A percentile compares a stretch with the other conserved stretches of the same genome.
These are phyloP conservation scores for Pichia gijzeniarum DNA, from an alignment of 805 yeast species.

Conservation along the genomic window DNA sequence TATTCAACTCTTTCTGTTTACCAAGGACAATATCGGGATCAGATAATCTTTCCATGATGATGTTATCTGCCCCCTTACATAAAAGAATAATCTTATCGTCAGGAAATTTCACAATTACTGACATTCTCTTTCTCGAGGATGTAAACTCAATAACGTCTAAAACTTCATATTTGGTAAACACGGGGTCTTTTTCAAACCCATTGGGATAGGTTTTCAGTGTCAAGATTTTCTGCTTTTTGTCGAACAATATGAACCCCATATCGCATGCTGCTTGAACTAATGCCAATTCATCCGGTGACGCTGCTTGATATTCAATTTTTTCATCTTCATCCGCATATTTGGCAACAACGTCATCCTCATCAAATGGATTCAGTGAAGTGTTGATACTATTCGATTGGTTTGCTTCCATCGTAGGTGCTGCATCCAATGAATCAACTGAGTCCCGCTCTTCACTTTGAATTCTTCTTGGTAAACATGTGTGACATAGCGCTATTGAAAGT, in stretches of 20 bases:
- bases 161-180: slow-evolving; percentile 62
- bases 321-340: slow-evolving; percentile 30
- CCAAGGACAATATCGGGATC: slow-evolving; percentile 50
- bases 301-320: slow-evolving; percentile 75
- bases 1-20: slow-evolving; percentile 60
- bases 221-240: slow-evolving; percentile 53
- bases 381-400: background rate
- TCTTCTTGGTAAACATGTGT: slow-evolving; percentile 73
- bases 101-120: slow-evolving; percentile 74
- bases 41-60: slow-evolving; percentile 69
- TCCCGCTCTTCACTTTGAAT: slow-evolving; percentile 16
- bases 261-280: slow-evolving; percentile 92
- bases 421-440: slow-evolving; percentile 21
- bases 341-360: slow-evolving; percentile 9
- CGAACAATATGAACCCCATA: slow-evolving; percentile 80
- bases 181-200: slow-evolving; percentile 65
- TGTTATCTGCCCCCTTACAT: slow-evolving; percentile 95
- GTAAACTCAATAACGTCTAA: slow-evolving; percentile 81
- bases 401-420: slow-evolving; percentile 1
- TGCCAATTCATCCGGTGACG: slow-evolving; percentile 96
- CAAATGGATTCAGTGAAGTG: background rate
- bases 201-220: slow-evolving; percentile 74
- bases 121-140: slow-evolving; percentile 89
- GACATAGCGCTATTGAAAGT: slow-evolving; percentile 79
- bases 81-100: slow-evolving; percentile 67